Conservation (phyloP, 192 early-diverging fungal genomes). For the Phycomyces nitens region DNA sequence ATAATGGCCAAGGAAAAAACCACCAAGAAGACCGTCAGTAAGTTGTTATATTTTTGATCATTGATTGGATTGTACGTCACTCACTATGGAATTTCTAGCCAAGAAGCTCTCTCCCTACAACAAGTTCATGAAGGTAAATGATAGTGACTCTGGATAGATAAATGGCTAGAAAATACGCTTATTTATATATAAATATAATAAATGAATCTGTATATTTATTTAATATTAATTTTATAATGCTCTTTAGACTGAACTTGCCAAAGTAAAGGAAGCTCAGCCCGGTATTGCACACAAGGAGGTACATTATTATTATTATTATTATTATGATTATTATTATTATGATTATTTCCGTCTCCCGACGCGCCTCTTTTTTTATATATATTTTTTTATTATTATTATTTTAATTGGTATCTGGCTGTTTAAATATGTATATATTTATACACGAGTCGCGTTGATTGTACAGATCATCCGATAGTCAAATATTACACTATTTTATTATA, state of each 20-base stretch:
- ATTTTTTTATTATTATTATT: no score
- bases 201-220: no score
- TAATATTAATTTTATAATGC: no score
- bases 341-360: no score
- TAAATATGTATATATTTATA: background rate
- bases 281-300: slow-evolving; percentile 25
- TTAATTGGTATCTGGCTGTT: background rate
- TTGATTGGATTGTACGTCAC: background rate
- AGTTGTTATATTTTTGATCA: no score
- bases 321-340: no score
- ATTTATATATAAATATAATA: no score
- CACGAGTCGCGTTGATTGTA: background rate
- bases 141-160: background rate
- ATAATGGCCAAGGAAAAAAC: slow-evolving; percentile 24
- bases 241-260: slow-evolving; percentile 26
- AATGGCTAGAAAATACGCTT: no score
- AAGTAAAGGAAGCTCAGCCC: slow-evolving; percentile 22
- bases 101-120: slow-evolving; percentile 28
- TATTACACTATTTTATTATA: background rate
- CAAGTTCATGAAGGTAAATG: slow-evolving; percentile 23
- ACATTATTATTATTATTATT: background rate
- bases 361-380: no score
- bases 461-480: background rate
- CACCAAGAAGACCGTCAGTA: slow-evolving; percentile 23
- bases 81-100: background rate